These are phyloP conservation scores for Cicer chorassanicum DNA, from an alignment of 306 rosid species.

Conservation along the genomic window DNA sequence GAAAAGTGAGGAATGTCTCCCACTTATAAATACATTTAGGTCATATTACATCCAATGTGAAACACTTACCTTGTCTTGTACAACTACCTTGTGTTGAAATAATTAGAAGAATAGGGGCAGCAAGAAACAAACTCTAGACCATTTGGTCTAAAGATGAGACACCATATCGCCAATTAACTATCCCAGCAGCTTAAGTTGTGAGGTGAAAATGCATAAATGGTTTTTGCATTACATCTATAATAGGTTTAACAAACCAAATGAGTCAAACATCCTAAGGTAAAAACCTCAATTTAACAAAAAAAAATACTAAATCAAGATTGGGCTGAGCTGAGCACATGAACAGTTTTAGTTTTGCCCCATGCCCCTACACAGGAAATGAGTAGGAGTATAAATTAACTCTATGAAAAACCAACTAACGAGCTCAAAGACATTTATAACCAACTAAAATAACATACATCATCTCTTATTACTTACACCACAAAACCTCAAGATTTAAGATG, in stretches of 20 bases:
- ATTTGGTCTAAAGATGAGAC: background rate
- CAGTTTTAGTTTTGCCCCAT: background rate
- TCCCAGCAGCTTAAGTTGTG: background rate
- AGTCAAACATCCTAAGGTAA: background rate
- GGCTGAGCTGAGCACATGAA: slow-evolving; percentile 5
- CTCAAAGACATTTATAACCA: slow-evolving; percentile 22
- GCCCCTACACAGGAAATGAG: background rate
- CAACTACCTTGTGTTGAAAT: background rate
- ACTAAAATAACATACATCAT: slow-evolving; percentile 12
- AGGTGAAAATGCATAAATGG: background rate
- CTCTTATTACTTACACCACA: background rate
- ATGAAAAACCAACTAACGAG: background rate
- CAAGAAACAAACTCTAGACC: background rate
- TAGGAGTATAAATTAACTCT: background rate
- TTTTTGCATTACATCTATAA: background rate
- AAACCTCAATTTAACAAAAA: background rate
- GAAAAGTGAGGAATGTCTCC: too few species aligned
- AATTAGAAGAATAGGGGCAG: background rate
- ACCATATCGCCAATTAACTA: background rate
- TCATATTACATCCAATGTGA: too few species aligned
- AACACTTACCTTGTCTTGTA: too few species aligned
- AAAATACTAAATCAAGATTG: background rate
- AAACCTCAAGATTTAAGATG: slow-evolving; percentile 15
- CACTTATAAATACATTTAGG: too few species aligned
- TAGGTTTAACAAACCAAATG: slow-evolving; percentile 1